Base-by-base conservation (phyloP, 345 rosid species). In the Euphorbia pulcherrima region DNA sequence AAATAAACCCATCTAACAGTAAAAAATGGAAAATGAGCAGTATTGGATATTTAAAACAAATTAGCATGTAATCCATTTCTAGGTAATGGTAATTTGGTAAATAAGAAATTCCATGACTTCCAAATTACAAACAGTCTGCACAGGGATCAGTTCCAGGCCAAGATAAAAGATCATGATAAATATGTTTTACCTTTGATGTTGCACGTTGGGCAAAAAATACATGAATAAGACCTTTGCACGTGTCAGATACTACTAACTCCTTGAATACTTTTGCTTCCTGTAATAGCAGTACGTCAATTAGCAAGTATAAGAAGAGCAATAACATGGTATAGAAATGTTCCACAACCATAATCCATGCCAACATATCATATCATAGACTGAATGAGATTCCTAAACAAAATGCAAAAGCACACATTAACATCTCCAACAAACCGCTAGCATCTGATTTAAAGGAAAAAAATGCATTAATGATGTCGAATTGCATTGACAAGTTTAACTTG, bases 221-320 rank as follows among this genome's bases (percentile, higher is more conserved):
- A 81, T 93, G 97, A 80, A 93, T 88, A 82, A 93, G 97, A 69
- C 87, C 88, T 72, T 80, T 89, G 21, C 96, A 72, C 35, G 98
- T 90, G 61, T 82, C 92, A 51, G 92, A 81, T 66, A 89, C 26
- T 50, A 90, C 88, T 69, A 93, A 60, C 35, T 90, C 79, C 68
- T 85, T 87, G 68, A 89, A 93, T 37, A 84, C 88, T 80, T 84
- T 84, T 71, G 88, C 87, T 78, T 93, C 98, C 98, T 93, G 90
- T 80, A 78, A 69, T 13, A 69, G 55, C 35, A 72, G 73, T 62
- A 44, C 66, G 54, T 37, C 44, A 16, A 57, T 66, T 57, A 64
- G 60, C 35, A 66, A 62, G 46, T 9, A 70, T 51, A 9, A 26
- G 60, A 55, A 65, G 54, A 64, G 27, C n/a, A 27, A 11, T 46